Evolutionary conservation across 345 rosid genomes (phyloP).

Genomic region (Populus ilicifolia): DNA sequence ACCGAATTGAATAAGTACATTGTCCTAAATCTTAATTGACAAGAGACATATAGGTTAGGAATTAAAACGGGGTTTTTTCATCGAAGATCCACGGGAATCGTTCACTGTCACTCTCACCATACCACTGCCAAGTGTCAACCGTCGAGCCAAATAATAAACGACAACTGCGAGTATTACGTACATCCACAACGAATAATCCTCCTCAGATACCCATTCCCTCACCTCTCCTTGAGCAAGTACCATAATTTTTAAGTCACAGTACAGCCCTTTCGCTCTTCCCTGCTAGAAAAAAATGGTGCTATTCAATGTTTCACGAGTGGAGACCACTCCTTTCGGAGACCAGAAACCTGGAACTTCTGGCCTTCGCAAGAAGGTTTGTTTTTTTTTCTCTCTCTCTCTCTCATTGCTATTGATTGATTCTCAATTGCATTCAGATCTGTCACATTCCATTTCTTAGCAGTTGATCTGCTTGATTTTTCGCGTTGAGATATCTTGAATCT

Average conservation of each 20-base stretch:
- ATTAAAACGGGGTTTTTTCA: too few relatives aligned
- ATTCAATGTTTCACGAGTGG: slow-evolving; percentile 60
- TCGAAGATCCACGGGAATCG: background rate
- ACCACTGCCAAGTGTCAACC: background rate
- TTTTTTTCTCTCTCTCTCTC: background rate
- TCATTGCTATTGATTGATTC: background rate
- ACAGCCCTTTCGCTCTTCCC: background rate
- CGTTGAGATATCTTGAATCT: background rate
- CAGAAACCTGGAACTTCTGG: slow-evolving; percentile 99
- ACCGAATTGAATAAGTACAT: background rate
- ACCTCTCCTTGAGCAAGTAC: background rate
- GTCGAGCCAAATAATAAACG: background rate
- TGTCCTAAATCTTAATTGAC: background rate
- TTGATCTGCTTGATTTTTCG: background rate
- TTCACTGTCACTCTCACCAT: background rate
- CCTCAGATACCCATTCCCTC: background rate
- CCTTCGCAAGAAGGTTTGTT: slow-evolving; percentile 90
- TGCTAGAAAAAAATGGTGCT: slow-evolving; percentile 35
- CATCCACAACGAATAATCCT: background rate
- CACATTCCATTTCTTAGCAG: background rate
- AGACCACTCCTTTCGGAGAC: slow-evolving; percentile 70
- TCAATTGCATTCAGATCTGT: background rate
- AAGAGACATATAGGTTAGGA: too few relatives aligned
- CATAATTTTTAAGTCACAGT: background rate
- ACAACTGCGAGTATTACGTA: background rate